phyloP scores from a whole-genome alignment of 2,329 filamentous ascomycete species.

The Clarireedia monteithiana region DNA sequence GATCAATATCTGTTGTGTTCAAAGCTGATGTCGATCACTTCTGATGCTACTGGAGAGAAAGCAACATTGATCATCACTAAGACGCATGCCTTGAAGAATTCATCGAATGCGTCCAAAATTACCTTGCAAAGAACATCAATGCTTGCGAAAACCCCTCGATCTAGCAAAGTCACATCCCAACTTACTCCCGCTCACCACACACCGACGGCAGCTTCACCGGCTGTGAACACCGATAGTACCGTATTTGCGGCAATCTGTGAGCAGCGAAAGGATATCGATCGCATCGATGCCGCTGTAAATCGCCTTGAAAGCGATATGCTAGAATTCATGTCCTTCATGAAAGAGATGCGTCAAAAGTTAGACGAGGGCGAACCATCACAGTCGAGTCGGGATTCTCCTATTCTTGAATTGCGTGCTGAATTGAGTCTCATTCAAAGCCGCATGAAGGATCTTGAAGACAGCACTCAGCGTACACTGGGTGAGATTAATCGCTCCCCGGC shows the following conservation, averaged over 20 bases:
- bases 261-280: slow-evolving; percentile 27
- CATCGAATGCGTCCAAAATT: not conserved
- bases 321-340: slow-evolving; percentile 26
- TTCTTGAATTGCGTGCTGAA: slow-evolving; percentile 7
- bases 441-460: not conserved
- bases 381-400: not conserved
- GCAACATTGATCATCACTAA: slow-evolving; percentile 17
- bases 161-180: not conserved
- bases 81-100: slow-evolving; percentile 15
- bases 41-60: slow-evolving; percentile 17
- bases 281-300: slow-evolving; percentile 20
- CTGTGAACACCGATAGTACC: not conserved
- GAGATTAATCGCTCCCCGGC: not conserved
- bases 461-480: not conserved
- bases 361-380: not conserved
- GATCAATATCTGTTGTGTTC: slow-evolving; percentile 25
- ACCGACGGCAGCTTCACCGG: not conserved
- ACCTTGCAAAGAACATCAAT: not conserved
- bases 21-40: slow-evolving; percentile 20
- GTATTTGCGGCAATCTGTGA: not conserved
- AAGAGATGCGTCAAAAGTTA: slow-evolving; percentile 22
- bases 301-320: slow-evolving; percentile 25
- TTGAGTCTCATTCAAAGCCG: not conserved
- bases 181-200: not conserved
- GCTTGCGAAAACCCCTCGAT: not conserved